Conservation (phyloP, 768 basidiomycete genomes). For the Agaricus subrufescens region DNA sequence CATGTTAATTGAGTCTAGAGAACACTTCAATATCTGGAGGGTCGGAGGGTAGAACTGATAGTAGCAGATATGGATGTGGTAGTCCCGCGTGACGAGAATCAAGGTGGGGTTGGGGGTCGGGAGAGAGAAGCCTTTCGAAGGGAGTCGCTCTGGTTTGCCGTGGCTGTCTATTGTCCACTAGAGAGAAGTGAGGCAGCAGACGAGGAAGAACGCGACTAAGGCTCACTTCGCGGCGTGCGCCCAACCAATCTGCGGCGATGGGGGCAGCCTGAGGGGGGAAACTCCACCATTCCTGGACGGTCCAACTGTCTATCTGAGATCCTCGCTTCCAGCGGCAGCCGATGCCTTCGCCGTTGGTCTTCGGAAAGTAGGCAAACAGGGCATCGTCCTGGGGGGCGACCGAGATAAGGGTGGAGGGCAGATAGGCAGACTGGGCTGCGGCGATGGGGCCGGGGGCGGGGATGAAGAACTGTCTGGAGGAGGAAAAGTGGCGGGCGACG, state of each 20-base stretch:
- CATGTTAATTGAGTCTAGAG: constrained; percentile 38
- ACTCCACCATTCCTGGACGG: constrained; percentile 50
- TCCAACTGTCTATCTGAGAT: constrained; percentile 58
- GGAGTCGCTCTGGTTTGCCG: constrained; percentile 50
- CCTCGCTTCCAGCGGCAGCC: constrained; percentile 66
- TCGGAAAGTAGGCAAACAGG: constrained; percentile 75
- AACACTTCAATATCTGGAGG: constrained; percentile 44
- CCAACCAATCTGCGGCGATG: constrained; percentile 61
- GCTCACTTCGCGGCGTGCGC: constrained; percentile 53
- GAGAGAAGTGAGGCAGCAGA: not conserved
- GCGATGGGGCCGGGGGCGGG: constrained; percentile 48
- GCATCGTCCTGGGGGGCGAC: constrained; percentile 54
- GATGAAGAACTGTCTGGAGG: constrained; percentile 59
- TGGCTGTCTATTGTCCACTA: constrained; percentile 50
- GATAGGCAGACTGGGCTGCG: constrained; percentile 43
- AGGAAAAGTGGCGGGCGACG: constrained; percentile 62
- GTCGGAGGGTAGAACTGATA: constrained; percentile 39
- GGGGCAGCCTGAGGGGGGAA: constrained; percentile 50
- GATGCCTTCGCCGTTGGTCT: constrained; percentile 48
- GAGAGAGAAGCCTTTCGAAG: constrained; percentile 51
- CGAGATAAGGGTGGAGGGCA: constrained; percentile 59
- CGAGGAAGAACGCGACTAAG: not conserved
- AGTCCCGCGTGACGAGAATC: constrained; percentile 61
- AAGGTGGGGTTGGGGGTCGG: constrained; percentile 52
- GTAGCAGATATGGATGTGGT: constrained; percentile 51